phyloP scores from a whole-genome alignment of 2,329 filamentous ascomycete species.

The Colletotrichum chlorophyti region DNA sequence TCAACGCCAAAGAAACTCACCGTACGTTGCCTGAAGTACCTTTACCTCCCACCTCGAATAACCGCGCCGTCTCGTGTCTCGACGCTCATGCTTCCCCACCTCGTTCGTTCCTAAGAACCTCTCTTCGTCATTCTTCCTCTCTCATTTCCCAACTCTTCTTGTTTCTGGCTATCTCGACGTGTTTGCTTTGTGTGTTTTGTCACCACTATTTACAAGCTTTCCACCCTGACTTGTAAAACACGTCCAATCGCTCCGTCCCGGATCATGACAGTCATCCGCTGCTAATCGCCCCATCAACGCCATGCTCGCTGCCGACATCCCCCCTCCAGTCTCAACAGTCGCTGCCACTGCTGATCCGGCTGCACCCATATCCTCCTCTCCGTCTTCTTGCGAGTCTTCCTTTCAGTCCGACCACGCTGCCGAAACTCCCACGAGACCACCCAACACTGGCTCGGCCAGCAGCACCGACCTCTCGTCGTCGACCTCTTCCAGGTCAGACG shows the following conservation, averaged over 20 bases:
- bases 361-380: not conserved
- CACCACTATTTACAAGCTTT: not conserved
- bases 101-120: slow-evolving; percentile 18
- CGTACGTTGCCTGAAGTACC: slow-evolving; percentile 18
- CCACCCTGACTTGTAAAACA: not conserved
- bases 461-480: not conserved
- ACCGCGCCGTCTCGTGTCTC: slow-evolving; percentile 26
- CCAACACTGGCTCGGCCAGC: not conserved
- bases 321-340: slow-evolving; percentile 8
- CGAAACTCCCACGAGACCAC: not conserved
- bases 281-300: not conserved
- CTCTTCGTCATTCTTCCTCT: slow-evolving; percentile 13
- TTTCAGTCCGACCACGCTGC: not conserved
- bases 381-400: slow-evolving; percentile 7
- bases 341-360: too few species aligned
- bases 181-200: not conserved
- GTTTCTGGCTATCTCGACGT: not conserved
- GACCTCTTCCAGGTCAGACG: slow-evolving; percentile 5
- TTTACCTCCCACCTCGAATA: too few species aligned
- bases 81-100: slow-evolving; percentile 24
- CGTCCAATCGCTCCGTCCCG: not conserved
- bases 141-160: not conserved
- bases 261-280: slow-evolving; percentile 10
- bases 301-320: slow-evolving; percentile 16
- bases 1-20: slow-evolving; percentile 25